A percentile compares a stretch with the other conserved stretches of the same genome.
Evolutionary conservation across 441 rosid genomes (phyloP).

Genomic region (Erysimum cheiri): DNA sequence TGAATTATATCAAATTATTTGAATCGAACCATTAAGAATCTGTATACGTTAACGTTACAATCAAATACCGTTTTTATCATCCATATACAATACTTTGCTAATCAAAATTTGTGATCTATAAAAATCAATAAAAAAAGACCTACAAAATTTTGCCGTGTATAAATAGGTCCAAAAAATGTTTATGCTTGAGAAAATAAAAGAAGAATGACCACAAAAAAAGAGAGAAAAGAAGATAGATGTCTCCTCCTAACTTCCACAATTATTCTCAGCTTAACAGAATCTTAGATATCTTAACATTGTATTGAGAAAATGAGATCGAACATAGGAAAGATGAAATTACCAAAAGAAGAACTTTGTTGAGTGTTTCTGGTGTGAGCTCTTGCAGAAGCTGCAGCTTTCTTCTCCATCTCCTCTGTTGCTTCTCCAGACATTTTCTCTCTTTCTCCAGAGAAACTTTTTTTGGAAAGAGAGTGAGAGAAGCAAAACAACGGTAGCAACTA

Average conservation of each 20-base stretch:
- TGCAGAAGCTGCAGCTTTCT: conserved; percentile 20
- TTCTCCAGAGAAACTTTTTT: not conserved
- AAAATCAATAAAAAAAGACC: not conserved
- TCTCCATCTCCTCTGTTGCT: conserved; percentile 19
- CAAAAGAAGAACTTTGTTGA: conserved; percentile 30
- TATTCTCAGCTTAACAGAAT: not conserved
- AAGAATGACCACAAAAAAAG: not conserved
- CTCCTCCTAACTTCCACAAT: not conserved
- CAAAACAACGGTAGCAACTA: not conserved
- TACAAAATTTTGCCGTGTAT: not conserved
- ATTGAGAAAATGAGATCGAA: not conserved
- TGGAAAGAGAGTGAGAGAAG: conserved; percentile 7
- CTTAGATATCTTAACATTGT: not conserved
- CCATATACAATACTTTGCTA: too few relatives aligned
- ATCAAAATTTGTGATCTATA: not conserved
- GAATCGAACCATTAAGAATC: not conserved
- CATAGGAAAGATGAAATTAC: conserved; percentile 13
- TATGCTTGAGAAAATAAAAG: not conserved
- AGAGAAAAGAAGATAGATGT: not conserved
- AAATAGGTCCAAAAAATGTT: not conserved
- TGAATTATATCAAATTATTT: not conserved
- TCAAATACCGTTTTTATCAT: not conserved
- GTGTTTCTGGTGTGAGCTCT: conserved; percentile 27
- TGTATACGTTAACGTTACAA: not conserved
- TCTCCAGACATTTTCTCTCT: conserved; percentile 24